Evolutionary conservation across 495 filamentous ascomycete genomes (phyloP).

Genomic region (Penicillium parvum): DNA sequence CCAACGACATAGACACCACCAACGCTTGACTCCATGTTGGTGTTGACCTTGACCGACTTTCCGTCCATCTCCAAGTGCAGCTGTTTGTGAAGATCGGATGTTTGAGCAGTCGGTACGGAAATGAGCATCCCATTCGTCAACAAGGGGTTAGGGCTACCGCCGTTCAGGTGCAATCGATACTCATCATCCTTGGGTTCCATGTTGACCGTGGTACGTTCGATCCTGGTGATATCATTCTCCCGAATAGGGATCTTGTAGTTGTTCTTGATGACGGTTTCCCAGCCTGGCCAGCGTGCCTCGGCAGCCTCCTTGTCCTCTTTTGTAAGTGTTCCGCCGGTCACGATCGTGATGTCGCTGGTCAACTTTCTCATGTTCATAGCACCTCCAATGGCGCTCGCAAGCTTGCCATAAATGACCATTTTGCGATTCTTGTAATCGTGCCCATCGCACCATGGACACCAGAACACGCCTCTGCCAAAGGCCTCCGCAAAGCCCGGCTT

Average conservation of each 20-base stretch:
- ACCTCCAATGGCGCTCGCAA: slow-evolving; percentile 26
- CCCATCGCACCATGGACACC: slow-evolving; percentile 51
- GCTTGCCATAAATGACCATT: slow-evolving; percentile 33
- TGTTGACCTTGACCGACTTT: slow-evolving; percentile 27
- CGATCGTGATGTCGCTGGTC: slow-evolving; percentile 28
- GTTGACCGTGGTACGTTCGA: slow-evolving; percentile 3
- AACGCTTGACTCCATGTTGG: slow-evolving; percentile 34
- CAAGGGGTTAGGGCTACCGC: not conserved
- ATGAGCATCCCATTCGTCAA: slow-evolving; percentile 7
- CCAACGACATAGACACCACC: slow-evolving; percentile 43
- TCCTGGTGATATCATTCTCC: slow-evolving; percentile 2
- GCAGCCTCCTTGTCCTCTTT: slow-evolving; percentile 18
- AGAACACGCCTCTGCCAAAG: slow-evolving; percentile 46
- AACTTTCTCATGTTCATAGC: slow-evolving; percentile 40
- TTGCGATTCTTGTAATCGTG: slow-evolving; percentile 40
- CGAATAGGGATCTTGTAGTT: slow-evolving; percentile 4
- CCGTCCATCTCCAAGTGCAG: slow-evolving; percentile 13
- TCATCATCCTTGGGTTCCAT: slow-evolving; percentile 6
- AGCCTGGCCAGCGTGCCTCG: slow-evolving; percentile 9
- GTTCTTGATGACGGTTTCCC: slow-evolving; percentile 4
- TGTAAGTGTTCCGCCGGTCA: slow-evolving; percentile 54
- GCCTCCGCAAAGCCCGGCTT: slow-evolving; percentile 37
- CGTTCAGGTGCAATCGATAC: slow-evolving; percentile 3
- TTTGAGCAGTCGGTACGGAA: slow-evolving; percentile 22
- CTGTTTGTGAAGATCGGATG: slow-evolving; percentile 18